Base-by-base conservation (phyloP, 768 basidiomycete genomes). In the Termitomyces sp. region DNA sequence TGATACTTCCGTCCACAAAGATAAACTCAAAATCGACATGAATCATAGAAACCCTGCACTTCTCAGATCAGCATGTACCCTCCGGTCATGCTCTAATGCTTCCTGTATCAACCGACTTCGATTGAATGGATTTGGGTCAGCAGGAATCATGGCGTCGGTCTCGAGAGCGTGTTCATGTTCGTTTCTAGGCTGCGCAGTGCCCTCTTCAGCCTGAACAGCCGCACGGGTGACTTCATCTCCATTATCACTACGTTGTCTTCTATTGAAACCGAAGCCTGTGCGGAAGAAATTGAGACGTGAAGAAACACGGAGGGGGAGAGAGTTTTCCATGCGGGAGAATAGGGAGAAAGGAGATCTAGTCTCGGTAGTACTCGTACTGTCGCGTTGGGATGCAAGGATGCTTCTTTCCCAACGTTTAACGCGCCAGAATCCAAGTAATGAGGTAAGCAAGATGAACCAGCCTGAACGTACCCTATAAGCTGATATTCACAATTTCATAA, bases 391-490 rank as follows among this genome's bases (percentile, higher is more conserved):
- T 9, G 80, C 76, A 22, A 89, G 73, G 54, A 93, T 86, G 15
- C 86, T 82, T 55, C 80, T 77, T 67, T 93, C 91, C 90, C 90
- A 93, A 46, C 89, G 83, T 66, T 93, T 93, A 55, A 93, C 88
- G 37, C 91, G 84, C 87, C 88, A 92, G 71, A 85, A 97, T 24
- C 90, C 85, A 41, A 96, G 87, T 9, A 95, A 64, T n/a, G 90
- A 91, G 1, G 93, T 97, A 51, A 98, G 76, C 40, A 98, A 80
- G 47, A 93, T 75, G 70, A 91, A 92, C 90, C 90, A 92, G 2
- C 87, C 91, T 81, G 54, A 15, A 22, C 21, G 34, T 12, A 28
- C 17, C 7, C 0, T n/a, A 19, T 34, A 15, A 40, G 26, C 50
- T 14, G 61, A 40, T 26, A 45, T 38, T 17, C 35, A 26, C 42